Conservation (phyloP, 169 alveolate genomes). For the Cryptosporidium tyzzeri region DNA sequence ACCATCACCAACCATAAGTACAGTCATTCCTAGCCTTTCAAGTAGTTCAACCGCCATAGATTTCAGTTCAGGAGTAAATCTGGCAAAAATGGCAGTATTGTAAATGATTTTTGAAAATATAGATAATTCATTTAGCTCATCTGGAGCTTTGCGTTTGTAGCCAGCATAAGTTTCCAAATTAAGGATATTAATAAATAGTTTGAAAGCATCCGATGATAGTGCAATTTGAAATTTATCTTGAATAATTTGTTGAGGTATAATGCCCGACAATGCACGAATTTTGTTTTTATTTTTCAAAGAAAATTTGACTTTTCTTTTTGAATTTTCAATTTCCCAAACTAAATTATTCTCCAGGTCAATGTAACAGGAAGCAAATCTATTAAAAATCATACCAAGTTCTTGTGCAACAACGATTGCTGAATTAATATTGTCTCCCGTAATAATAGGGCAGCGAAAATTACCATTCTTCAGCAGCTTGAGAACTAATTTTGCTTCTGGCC, state of each 20-base stretch:
- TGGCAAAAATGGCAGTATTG: constrained; percentile 20
- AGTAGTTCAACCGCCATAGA: constrained; percentile 7
- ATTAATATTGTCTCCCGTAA: constrained; percentile 58
- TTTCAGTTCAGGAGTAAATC: constrained; percentile 69
- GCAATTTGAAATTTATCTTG: constrained; percentile 23
- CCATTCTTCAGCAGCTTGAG: constrained; percentile 1
- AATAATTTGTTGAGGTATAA: constrained; percentile 8
- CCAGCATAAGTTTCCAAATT: not conserved
- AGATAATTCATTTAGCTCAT: not conserved
- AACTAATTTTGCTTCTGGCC: constrained; percentile 26
- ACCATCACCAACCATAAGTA: constrained; percentile 64
- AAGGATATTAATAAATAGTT: constrained; percentile 1
- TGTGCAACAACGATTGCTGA: constrained; percentile 54
- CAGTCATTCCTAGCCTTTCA: constrained; percentile 58
- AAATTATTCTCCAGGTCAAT: constrained; percentile 12
- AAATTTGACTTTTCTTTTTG: constrained; percentile 16
- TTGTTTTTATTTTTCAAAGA: not conserved
- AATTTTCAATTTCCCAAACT: constrained; percentile 23
- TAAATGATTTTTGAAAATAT: constrained; percentile 13
- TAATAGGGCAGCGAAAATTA: constrained; percentile 34
- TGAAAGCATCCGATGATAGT: constrained; percentile 17
- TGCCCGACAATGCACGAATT: not conserved
- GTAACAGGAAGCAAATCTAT: not conserved
- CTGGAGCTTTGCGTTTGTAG: not conserved
- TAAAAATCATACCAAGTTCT: constrained; percentile 7